Evolutionary conservation across 2,329 filamentous ascomycete species (phyloP).

Genomic region (Alternaria panax): DNA sequence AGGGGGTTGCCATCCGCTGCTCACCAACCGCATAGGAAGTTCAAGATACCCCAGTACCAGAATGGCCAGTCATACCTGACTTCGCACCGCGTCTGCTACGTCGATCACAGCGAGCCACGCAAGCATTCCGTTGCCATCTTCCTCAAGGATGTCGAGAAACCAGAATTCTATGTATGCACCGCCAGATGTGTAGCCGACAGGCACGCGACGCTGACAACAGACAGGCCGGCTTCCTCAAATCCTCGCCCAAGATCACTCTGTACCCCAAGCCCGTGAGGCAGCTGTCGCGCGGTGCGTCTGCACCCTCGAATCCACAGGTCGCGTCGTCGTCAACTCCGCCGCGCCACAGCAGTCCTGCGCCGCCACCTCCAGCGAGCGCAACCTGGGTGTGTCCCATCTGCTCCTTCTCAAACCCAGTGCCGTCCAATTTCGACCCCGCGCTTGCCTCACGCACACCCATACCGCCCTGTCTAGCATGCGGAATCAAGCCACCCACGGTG

Average conservation of each 20-base stretch:
- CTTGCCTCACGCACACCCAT: conserved; percentile 80
- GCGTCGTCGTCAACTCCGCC: conserved; percentile 41
- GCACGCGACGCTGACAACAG: conserved; percentile 19
- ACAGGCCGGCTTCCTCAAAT: conserved; percentile 90
- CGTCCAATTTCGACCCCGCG: conserved; percentile 89
- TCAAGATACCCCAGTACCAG: conserved; percentile 91
- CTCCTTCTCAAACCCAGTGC: conserved; percentile 90
- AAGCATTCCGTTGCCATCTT: conserved; percentile 85
- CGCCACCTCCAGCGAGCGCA: conserved; percentile 65
- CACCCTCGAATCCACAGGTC: conserved; percentile 50
- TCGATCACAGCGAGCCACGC: conserved; percentile 85
- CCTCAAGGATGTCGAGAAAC: conserved; percentile 87
- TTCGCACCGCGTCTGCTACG: conserved; percentile 93
- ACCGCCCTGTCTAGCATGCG: conserved; percentile 89
- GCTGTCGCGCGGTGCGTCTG: conserved; percentile 61
- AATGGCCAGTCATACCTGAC: conserved; percentile 97
- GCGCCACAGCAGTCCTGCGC: conserved; percentile 49
- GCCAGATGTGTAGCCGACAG: neutral
- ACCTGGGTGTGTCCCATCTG: conserved; percentile 98
- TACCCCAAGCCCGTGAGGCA: conserved; percentile 80
- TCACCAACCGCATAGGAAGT: conserved; percentile 69
- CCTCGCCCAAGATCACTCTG: conserved; percentile 90
- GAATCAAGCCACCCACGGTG: conserved; percentile 86
- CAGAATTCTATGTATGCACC: conserved; percentile 68
- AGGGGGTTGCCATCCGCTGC: conserved; percentile 12